Base-by-base conservation (phyloP, 1,139 yeast species). In the Kluyveromyces sp. region DNA sequence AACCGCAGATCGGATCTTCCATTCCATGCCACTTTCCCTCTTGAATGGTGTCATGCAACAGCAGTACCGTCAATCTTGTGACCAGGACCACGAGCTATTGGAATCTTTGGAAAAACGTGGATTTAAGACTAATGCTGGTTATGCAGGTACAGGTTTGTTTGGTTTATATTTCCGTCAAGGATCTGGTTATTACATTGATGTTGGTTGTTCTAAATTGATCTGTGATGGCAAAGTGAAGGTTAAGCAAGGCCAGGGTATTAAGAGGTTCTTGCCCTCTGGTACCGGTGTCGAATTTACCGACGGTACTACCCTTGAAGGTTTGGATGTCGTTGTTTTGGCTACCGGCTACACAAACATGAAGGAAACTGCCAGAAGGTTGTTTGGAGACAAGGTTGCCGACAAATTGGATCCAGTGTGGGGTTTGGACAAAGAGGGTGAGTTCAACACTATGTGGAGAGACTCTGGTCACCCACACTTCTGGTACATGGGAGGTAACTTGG, bases 401-500 rank as follows among this genome's bases (percentile, higher is more conserved):
- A 58, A 58, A 42, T 53, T 67, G 48, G 61, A 65, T 10, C 64
- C 64, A n/a, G 66, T 66, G 25, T 68, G 72, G 72, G 64, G 67
- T 10, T 53, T 66, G 33, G 69, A 68, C 50, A 59, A 65, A 3
- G 71, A 67, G 50, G 72, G 72, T 46, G 72, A 68, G 47, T 54
- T 67, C 45, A 60, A 63, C 29, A 56, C 67, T n/a, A 65, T 68
- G 47, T 68, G 68, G 67, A 63, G 70, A 55, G 57, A 62, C 39
- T 63, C 68, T 27, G 71, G 71, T 4, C 70, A 66, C 48, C 63
- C 63, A 28, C 64, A 65, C 53, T 67, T 68, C 51, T 68, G 68
- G 66, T 67, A 57, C 47, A 73, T 73, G 75, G 78, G 78, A 57
- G 77, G 76, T 47, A 74, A 74, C 51, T 66, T 74, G 53, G 77